Evolutionary conservation across 1,284 basidiomycete species (phyloP).

Genomic region (Melampsora medusae): DNA sequence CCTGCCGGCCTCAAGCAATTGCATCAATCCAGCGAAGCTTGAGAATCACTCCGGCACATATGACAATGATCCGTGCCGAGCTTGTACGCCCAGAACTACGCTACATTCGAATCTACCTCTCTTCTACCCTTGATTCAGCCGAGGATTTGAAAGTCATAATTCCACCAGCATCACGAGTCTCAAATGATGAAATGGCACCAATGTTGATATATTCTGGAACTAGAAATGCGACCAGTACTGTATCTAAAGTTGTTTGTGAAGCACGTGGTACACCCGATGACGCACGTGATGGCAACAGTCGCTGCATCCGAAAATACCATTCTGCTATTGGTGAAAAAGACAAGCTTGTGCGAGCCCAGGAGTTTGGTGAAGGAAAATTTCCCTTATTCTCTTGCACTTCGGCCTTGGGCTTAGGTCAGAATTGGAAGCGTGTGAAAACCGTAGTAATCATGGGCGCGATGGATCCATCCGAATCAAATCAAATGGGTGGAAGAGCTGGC

Average conservation of each 20-base stretch:
- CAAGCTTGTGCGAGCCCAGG: neutral
- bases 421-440: conserved; percentile 7
- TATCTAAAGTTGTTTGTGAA: neutral
- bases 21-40: neutral
- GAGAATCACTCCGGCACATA: neutral
- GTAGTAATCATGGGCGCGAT: conserved; percentile 13
- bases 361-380: neutral
- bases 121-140: neutral
- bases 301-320: neutral
- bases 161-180: no score
- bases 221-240: neutral
- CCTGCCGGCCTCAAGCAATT: conserved; percentile 6
- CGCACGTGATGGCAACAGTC: neutral
- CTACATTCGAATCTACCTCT: neutral
- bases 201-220: conserved; percentile 7
- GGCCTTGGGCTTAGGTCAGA: conserved; percentile 19
- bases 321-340: neutral
- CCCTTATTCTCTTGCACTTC: conserved; percentile 7
- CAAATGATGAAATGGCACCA: neutral
- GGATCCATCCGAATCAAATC: neutral
- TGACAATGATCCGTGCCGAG: neutral
- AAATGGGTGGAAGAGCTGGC: conserved; percentile 13
- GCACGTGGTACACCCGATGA: neutral
- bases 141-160: neutral
- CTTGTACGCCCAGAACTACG: neutral